Evolutionary conservation across 257 asterid species (phyloP).

Genomic region (Marsdenia floribunda): DNA sequence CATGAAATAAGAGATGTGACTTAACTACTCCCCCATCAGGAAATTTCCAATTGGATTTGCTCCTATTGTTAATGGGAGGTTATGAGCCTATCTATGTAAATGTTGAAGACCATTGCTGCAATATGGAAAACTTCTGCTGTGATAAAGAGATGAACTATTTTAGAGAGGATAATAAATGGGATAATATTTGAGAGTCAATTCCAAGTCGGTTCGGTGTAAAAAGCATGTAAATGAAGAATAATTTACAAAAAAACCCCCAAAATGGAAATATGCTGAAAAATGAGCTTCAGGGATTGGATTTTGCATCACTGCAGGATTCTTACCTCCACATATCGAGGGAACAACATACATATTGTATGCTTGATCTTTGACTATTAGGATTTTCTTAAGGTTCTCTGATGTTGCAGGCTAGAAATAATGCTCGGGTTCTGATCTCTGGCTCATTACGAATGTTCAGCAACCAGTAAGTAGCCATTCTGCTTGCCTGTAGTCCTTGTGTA

Average conservation of each 20-base stretch:
- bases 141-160: not conserved
- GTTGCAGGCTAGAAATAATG: constrained; percentile 42
- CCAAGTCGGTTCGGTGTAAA: not conserved
- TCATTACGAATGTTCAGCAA: constrained; percentile 35
- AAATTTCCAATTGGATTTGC: not conserved
- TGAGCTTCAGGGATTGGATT: not conserved
- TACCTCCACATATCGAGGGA: not conserved
- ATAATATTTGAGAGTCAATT: not conserved
- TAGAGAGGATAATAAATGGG: not conserved
- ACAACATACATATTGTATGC: not conserved
- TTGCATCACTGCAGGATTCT: not conserved
- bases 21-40: not conserved
- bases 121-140: not conserved
- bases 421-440: constrained; percentile 36
- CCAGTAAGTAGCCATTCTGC: constrained; percentile 21
- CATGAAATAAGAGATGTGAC: not conserved
- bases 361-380: not conserved
- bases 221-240: not conserved
- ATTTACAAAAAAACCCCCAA: not conserved
- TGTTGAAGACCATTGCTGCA: not conserved
- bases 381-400: constrained; percentile 6
- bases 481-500: not conserved
- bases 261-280: not conserved
- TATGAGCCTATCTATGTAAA: not conserved
- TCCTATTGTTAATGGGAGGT: not conserved